Percentiles rank a stretch among this genome's conserved stretches.
Conservation (phyloP, 495 filamentous ascomycete genomes). For the Trichoderma erinaceum region DNA sequence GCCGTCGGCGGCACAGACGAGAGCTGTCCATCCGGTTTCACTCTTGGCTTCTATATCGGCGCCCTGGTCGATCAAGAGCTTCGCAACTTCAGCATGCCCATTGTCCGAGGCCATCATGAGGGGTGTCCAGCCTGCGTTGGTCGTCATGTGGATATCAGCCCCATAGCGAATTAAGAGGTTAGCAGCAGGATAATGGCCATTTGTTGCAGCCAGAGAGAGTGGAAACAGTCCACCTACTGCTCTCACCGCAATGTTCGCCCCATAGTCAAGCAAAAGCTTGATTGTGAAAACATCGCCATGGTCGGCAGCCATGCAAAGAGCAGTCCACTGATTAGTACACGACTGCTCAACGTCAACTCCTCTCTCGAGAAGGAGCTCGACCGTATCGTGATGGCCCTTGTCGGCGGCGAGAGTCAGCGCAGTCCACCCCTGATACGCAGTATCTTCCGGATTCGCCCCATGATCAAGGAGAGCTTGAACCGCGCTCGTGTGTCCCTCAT, state of each 20-base stretch:
- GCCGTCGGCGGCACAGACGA: not conserved
- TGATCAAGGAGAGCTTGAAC: not conserved
- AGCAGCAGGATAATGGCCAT: not conserved
- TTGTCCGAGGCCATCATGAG: not conserved
- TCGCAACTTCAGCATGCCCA: not conserved
- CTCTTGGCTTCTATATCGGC: not conserved
- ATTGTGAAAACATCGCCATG: not conserved
- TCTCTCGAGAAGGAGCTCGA: not conserved
- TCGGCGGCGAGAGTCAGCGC: not conserved
- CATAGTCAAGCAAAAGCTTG: not conserved
- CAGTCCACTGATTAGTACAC: not conserved
- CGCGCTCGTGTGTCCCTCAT: not conserved
- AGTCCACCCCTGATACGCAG: not conserved
- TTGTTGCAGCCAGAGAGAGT: not conserved
- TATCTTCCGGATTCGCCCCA: not conserved
- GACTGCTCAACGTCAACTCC: not conserved
- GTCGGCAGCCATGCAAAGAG: slow-evolving; percentile 1
- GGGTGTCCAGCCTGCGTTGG: not conserved
- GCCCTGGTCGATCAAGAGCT: not conserved
- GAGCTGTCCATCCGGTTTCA: not conserved
- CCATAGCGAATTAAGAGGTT: not conserved
- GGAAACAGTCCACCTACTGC: not conserved
- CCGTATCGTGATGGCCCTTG: not conserved
- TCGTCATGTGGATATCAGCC: not conserved
- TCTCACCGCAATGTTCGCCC: not conserved